phyloP scores from a whole-genome alignment of 352 stramenopile genomes.

The Globisporangium paddicum region DNA sequence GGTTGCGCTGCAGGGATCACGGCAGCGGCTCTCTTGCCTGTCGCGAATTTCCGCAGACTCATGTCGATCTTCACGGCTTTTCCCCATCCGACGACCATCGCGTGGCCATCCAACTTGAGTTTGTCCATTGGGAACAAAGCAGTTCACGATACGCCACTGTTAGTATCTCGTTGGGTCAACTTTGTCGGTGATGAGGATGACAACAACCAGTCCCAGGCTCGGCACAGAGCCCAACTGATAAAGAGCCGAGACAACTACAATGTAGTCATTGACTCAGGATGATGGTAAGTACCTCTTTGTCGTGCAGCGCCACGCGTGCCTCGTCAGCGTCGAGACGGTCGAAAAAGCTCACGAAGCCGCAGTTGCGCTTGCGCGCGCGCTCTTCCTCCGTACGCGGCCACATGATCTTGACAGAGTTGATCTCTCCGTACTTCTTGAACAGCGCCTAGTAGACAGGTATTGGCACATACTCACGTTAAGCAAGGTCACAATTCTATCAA shows the following conservation, averaged over 20 bases:
- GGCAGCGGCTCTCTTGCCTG: conserved; percentile 9
- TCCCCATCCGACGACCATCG: conserved; percentile 76
- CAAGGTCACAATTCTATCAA: too few relatives aligned
- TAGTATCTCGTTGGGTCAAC: not conserved
- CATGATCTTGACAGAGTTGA: conserved; percentile 98
- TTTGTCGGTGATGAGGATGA: not conserved
- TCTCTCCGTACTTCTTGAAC: conserved; percentile 89
- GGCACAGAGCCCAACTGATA: not conserved
- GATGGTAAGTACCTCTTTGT: conserved; percentile 52
- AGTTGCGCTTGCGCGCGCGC: conserved; percentile 83
- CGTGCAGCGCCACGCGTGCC: conserved; percentile 59
- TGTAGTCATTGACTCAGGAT: not conserved
- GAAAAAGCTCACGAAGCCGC: conserved; percentile 95
- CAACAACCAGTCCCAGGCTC: not conserved
- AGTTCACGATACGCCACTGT: conserved; percentile 13
- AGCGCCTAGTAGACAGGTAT: conserved; percentile 26
- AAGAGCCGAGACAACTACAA: not conserved
- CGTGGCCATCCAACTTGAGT: conserved; percentile 58
- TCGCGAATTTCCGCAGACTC: conserved; percentile 10
- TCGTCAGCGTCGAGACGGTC: conserved; percentile 75
- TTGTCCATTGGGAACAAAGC: not conserved
- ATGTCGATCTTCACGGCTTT: conserved; percentile 78
- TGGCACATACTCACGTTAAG: not conserved
- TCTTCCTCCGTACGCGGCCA: conserved; percentile 96
- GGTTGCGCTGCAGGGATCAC: not conserved